Percentiles rank a stretch among this genome's conserved stretches.
Evolutionary conservation across 177 flowering plant species (phyloP).

Genomic region (Telopea speciosissima): DNA sequence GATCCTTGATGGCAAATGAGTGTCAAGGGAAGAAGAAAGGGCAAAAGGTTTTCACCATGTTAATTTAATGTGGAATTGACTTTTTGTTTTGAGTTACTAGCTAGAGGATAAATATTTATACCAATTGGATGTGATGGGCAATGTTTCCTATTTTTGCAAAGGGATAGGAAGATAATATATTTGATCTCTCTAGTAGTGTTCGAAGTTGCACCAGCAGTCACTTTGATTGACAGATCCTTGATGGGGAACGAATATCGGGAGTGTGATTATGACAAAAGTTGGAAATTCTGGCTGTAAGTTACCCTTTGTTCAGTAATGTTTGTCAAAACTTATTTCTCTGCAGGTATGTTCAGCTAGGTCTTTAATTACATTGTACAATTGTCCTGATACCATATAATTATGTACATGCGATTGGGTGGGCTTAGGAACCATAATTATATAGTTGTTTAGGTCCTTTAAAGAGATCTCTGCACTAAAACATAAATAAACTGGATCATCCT

Average conservation of each 20-base stretch:
- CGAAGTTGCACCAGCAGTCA: not conserved
- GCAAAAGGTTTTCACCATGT: not conserved
- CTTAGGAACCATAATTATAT: not conserved
- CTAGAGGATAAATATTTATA: not conserved
- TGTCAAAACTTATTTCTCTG: not conserved
- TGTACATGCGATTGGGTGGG: not conserved
- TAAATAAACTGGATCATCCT: too few species aligned
- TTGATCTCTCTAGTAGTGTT: not conserved
- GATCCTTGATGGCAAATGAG: not conserved
- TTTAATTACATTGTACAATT: not conserved
- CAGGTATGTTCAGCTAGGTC: not conserved
- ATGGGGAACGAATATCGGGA: not conserved
- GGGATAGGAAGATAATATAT: not conserved
- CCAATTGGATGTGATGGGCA: not conserved
- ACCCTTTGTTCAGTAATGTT: not conserved
- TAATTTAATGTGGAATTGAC: not conserved
- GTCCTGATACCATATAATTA: not conserved
- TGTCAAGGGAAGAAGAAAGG: not conserved
- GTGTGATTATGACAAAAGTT: not conserved
- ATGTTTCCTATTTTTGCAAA: not conserved
- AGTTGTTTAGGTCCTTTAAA: too few species aligned
- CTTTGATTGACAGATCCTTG: not conserved
- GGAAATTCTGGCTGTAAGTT: not conserved
- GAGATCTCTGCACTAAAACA: too few species aligned
- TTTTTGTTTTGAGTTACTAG: not conserved